Conservation (phyloP, 345 rosid genomes). For the Eucalyptus sp. region DNA sequence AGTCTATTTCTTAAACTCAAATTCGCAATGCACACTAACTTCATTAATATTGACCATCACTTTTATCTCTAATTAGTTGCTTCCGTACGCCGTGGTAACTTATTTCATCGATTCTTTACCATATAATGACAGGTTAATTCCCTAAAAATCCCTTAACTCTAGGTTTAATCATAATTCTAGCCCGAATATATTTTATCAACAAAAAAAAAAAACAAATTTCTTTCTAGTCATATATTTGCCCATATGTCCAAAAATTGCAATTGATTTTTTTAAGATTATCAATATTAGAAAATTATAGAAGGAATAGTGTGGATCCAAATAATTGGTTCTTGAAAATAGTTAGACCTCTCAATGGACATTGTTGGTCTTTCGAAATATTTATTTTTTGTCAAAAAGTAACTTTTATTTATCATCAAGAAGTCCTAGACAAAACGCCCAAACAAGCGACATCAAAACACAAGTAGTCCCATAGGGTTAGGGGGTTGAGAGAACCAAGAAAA, state of each 20-base stretch:
- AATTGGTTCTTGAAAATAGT: background rate
- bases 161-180: background rate
- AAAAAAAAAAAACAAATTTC: too few relatives aligned
- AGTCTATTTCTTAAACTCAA: background rate
- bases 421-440: background rate
- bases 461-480: background rate
- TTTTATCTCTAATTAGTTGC: background rate
- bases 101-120: background rate
- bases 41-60: background rate
- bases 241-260: background rate
- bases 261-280: background rate
- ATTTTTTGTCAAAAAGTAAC: background rate
- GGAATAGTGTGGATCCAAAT: background rate
- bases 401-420: background rate
- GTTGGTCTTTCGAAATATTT: background rate
- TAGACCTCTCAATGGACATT: too few relatives aligned
- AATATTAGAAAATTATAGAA: background rate
- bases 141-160: background rate
- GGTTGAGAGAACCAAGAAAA: background rate
- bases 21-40: background rate
- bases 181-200: background rate
- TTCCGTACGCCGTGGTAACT: background rate
- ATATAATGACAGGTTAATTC: background rate
- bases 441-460: background rate
- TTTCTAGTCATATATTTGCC: background rate